Base-by-base conservation (phyloP, 129 eudicot species). In the Saposhnikovia divaricata region DNA sequence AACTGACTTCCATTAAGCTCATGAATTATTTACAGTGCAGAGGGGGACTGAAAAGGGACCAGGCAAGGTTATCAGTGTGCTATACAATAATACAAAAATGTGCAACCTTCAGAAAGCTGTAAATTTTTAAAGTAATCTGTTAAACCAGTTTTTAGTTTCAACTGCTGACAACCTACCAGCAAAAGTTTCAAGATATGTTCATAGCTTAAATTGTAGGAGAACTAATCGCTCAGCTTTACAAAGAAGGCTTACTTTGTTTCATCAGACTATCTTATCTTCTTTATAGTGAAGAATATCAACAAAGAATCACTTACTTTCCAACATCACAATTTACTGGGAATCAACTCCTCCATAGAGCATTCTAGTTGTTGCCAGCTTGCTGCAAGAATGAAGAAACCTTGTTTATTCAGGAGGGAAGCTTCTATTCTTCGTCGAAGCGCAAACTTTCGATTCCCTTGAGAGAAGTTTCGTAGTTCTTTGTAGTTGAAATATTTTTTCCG, bases 381-480 rank as follows among this genome's bases (percentile, higher is more conserved):
- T 21, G 43, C 77, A 57, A 88, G 89, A 89, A 87, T 55, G 82
- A 83, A 47, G 76, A 44, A 42, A n/a, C 44, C 23, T 42, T 23
- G 50, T 23, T 27, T 16, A 37, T n/a, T 75, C 76, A 78, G 46
- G 82, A 81, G 61, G 77, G 88, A 53, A 72, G 87, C 90, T 87
- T 87, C 47, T 88, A 93, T 71, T 89, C 88, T 51, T 91, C 96
- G 44, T 94, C 96, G 65, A 94, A 89, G 81, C 81, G 87, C 80
- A 94, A 86, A 77, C 85, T 77, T 83, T 88, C 92, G 28, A 94
- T 94, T 15, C 97, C 98, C 80, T 87, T 94, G 21, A 91, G 85
- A 25, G 98, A 80, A 37, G 97, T 80, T 74, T 94, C 98, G 48
- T 89, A 91, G 74, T 88, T 93, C 84, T 81, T 89, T 13, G 9